These are phyloP conservation scores for Aspergillus sp. DNA, from an alignment of 2,329 filamentous ascomycete genomes.

Conservation along the genomic window DNA sequence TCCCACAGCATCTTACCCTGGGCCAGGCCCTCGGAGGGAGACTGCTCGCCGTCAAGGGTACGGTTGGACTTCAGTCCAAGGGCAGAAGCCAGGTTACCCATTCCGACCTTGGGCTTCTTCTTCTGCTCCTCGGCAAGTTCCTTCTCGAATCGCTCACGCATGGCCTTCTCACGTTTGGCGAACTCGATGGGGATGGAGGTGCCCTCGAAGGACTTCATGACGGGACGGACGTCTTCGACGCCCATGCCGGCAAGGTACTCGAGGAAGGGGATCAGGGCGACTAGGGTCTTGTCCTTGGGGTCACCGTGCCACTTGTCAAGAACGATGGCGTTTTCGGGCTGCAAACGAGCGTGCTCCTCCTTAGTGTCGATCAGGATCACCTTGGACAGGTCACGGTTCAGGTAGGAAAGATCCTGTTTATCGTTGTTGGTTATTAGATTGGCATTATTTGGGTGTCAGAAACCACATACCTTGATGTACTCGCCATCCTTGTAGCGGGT, in stretches of 20 bases:
- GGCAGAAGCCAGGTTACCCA: constrained; percentile 68
- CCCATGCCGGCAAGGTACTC: constrained; percentile 97
- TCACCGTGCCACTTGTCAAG: constrained; percentile 88
- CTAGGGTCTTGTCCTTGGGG: constrained; percentile 77
- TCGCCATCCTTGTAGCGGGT: constrained; percentile 95
- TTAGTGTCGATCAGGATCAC: constrained; percentile 93
- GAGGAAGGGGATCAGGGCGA: constrained; percentile 90
- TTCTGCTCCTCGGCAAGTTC: constrained; percentile 68
- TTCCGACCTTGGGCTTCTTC: constrained; percentile 59
- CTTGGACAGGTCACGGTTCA: constrained; percentile 94
- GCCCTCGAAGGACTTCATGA: constrained; percentile 84
- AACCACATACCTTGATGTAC: constrained; percentile 78
- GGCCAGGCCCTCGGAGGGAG: constrained; percentile 72
- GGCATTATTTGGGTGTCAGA: not conserved
- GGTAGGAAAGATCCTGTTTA: constrained; percentile 83
- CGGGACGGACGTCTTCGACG: constrained; percentile 79
- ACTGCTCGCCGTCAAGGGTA: constrained; percentile 65
- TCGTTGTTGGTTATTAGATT: not conserved
- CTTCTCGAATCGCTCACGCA: constrained; percentile 80
- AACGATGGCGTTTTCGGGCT: constrained; percentile 95
- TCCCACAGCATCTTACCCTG: constrained; percentile 98
- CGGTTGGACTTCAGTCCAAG: constrained; percentile 74
- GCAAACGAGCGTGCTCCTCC: constrained; percentile 74
- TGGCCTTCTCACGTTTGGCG: constrained; percentile 78
- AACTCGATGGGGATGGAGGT: constrained; percentile 89